Base-by-base conservation (phyloP, 306 rosid genomes). In the Trifolium subterraneum region DNA sequence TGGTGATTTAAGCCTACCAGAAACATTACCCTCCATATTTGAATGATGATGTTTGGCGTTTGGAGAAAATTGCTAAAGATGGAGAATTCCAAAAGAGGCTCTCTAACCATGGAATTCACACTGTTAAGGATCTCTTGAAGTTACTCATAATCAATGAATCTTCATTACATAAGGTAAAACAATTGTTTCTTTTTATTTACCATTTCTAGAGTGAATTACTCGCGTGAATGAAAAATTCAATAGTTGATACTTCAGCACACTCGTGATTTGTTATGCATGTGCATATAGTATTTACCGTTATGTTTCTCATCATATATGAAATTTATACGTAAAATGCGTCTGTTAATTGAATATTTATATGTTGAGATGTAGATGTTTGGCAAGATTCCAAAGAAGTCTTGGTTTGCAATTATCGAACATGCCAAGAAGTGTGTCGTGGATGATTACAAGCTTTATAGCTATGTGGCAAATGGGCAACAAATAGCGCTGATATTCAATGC, bases 21-120 rank as follows among this genome's bases (percentile, higher is more conserved):
- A 92, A 92, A 23, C 90, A 85, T 70, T 15, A 69, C 72, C 93
- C 91, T 61, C 96, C 97, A 31, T 27, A 1, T 14, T 80, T 84
- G 83, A 20, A 68, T 0, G 97, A 91, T 39, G 83, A 86, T 19
- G 3, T 86, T 20, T 92, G 90, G 91, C 91, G 96, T 42, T 81
- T 92, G 85, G 73, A 58, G 79, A 80, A n/a, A 67, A 88, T 92
- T 35, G 78, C 84, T 1, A 85, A 79, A 73, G 82, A 70, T 1
- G 96, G 97, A 5, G 6, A 10, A 27, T 11, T 56, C 63, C 86
- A 79, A 63, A 61, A 27, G 64, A 72, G 66, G 51, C 83, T 92
- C n/a, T 25, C 68, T 44, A 0, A 2, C 0, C 2, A 1, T 0
- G 79, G 80, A 65, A 86, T 92, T 47, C 29, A 20, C 16, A 69